Evolutionary conservation across 2,329 filamentous ascomycete species (phyloP).

Genomic region (Leptosphaerulina australis): DNA sequence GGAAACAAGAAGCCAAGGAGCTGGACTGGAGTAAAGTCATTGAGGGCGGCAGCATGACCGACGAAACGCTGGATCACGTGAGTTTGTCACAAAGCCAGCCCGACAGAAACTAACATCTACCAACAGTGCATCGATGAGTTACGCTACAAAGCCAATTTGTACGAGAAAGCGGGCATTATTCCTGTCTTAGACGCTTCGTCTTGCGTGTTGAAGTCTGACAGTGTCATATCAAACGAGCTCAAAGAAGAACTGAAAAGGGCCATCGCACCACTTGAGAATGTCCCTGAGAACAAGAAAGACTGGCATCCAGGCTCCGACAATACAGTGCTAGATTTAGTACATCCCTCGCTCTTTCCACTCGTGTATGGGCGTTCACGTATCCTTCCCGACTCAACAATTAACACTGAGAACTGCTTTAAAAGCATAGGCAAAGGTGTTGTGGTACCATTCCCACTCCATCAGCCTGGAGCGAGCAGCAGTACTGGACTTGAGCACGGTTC

Average conservation of each 20-base stretch:
- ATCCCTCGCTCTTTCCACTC: conserved; percentile 68
- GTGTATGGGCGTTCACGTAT: conserved; percentile 53
- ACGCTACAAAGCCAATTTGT: conserved; percentile 55
- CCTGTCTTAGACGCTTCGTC: conserved; percentile 16
- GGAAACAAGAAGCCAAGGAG: conserved; percentile 21
- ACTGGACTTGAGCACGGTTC: neutral
- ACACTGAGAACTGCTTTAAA: conserved; percentile 20
- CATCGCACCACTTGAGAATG: conserved; percentile 57
- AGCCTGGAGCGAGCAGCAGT: neutral
- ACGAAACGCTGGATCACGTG: conserved; percentile 8
- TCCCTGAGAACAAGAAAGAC: conserved; percentile 58
- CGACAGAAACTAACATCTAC: neutral
- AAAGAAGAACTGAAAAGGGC: conserved; percentile 51
- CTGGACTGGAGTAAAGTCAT: conserved; percentile 11
- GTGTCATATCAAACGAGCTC: conserved; percentile 47
- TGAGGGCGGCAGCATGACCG: conserved; percentile 5
- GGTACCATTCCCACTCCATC: neutral
- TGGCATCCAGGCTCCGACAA: conserved; percentile 65
- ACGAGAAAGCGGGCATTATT: conserved; percentile 36
- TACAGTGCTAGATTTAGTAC: conserved; percentile 60
- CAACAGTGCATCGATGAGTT: conserved; percentile 51
- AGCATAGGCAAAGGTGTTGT: conserved; percentile 18
- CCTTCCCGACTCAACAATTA: conserved; percentile 17
- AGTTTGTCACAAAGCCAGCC: neutral
- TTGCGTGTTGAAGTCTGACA: conserved; percentile 58